Evolutionary conservation across 805 yeast species (phyloP).

Genomic region (Ogataea allantospora): DNA sequence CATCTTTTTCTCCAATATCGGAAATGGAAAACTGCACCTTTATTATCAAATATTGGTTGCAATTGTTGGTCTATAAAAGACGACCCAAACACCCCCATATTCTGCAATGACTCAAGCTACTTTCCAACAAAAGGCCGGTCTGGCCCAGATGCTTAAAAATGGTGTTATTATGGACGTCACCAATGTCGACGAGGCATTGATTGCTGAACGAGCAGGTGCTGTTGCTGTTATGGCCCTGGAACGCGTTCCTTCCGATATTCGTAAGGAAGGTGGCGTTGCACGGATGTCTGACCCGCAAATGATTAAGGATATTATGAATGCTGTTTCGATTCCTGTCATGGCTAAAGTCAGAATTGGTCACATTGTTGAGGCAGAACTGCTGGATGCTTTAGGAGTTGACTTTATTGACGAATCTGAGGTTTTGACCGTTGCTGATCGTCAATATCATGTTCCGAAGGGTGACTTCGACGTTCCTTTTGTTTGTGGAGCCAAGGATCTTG

Average conservation of each 20-base stretch:
- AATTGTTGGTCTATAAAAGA: conserved; percentile 1
- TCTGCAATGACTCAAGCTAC: conserved; percentile 14
- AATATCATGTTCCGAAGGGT: conserved; percentile 58
- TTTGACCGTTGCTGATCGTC: conserved; percentile 76
- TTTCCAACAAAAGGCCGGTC: conserved; percentile 65
- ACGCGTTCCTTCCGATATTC: conserved; percentile 81
- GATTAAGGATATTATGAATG: conserved; percentile 70
- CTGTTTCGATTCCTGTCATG: conserved; percentile 76
- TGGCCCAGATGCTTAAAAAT: conserved; percentile 85
- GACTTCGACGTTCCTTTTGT: conserved; percentile 73
- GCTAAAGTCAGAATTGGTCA: conserved; percentile 86
- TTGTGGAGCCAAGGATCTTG: conserved; percentile 79
- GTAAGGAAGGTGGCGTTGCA: conserved; percentile 78
- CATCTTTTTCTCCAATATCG: neutral
- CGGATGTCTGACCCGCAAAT: conserved; percentile 84
- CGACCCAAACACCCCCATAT: neutral
- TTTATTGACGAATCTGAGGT: conserved; percentile 86
- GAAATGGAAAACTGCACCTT: neutral
- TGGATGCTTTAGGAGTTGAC: conserved; percentile 70
- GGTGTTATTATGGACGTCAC: conserved; percentile 77
- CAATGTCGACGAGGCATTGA: conserved; percentile 72
- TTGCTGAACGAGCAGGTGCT: conserved; percentile 84
- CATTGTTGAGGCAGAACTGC: conserved; percentile 74
- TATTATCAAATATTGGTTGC: neutral
- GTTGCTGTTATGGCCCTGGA: conserved; percentile 90